Evolutionary conservation across 2,329 filamentous ascomycete species (phyloP).

Genomic region (Trichoderma citrinoviride): DNA sequence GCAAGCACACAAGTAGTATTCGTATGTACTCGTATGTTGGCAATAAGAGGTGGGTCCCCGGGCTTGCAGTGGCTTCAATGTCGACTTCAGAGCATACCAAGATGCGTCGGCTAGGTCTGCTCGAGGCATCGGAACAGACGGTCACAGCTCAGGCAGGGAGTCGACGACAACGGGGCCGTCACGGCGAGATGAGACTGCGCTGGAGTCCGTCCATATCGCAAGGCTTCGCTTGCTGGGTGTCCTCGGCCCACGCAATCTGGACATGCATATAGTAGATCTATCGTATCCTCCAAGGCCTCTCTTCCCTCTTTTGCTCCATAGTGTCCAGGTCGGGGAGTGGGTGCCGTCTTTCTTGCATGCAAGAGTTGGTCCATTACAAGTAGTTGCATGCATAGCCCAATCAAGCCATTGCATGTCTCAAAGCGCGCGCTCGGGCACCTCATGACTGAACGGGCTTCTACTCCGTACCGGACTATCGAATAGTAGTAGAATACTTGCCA

Average conservation of each 20-base stretch:
- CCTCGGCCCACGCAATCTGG: neutral
- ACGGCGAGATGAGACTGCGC: neutral
- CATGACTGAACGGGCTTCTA: neutral
- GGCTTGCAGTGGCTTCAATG: neutral
- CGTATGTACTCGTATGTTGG: neutral
- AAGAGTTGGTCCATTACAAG: neutral
- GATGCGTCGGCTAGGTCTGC: constrained; percentile 3
- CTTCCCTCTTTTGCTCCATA: neutral
- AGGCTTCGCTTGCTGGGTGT: neutral
- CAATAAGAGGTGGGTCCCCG: neutral
- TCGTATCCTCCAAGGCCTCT: neutral
- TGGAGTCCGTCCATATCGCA: neutral
- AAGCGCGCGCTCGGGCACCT: neutral
- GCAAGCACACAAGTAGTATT: no score
- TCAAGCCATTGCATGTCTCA: neutral
- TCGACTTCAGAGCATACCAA: neutral
- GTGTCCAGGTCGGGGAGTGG: neutral
- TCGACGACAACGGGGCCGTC: neutral
- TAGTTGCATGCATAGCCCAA: neutral
- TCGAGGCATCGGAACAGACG: constrained; percentile 1
- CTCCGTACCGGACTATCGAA: neutral
- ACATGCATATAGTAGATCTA: constrained; percentile 7
- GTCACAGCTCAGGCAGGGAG: neutral
- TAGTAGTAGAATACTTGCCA: neutral
- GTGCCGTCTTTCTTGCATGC: constrained; percentile 8